phyloP scores from a whole-genome alignment of 2,329 filamentous ascomycete species.

The Neoascochyta sp. region DNA sequence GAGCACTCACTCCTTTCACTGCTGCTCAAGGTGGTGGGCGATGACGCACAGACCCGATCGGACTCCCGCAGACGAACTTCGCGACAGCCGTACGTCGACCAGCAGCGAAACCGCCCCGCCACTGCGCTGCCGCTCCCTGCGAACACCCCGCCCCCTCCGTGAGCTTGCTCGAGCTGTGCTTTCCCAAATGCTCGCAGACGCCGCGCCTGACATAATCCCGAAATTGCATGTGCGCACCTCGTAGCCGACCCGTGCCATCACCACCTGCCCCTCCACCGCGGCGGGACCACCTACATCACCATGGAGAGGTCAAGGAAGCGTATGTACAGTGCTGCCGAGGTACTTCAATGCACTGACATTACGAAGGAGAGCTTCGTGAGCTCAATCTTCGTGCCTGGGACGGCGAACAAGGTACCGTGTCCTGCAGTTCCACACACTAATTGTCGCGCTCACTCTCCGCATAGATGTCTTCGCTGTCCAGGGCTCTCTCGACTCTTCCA shows the following conservation, averaged over 20 bases:
- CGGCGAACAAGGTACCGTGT: conserved; percentile 70
- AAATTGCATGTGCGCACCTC: conserved; percentile 37
- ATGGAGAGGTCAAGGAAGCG: conserved; percentile 52
- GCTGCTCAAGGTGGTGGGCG: too few relatives aligned
- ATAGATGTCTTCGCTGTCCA: conserved; percentile 74
- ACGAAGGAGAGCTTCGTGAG: conserved; percentile 79
- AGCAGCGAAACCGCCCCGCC: conserved; percentile 4
- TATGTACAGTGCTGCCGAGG: conserved; percentile 17
- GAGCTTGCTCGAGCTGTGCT: conserved; percentile 20
- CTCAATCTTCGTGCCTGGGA: conserved; percentile 86
- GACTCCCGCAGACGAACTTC: conserved; percentile 23
- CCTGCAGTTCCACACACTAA: conserved; percentile 5
- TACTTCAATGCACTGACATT: conserved; percentile 16
- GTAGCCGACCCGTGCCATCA: conserved; percentile 30
- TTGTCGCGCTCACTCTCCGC: conserved; percentile 16
- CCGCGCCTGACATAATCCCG: conserved; percentile 31
- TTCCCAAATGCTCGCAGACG: conserved; percentile 34
- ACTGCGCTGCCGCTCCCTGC: conserved; percentile 10
- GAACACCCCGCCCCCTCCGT: conserved; percentile 14
- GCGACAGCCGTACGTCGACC: conserved; percentile 7
- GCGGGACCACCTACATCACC: conserved; percentile 30
- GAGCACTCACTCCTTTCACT: too few relatives aligned
- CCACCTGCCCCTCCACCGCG: conserved; percentile 33
- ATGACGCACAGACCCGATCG: too few relatives aligned
- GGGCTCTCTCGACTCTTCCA: conserved; percentile 81